Percentiles rank a stretch among this genome's conserved stretches.
These are phyloP conservation scores for Emergomyces pasteurianus DNA, from an alignment of 2,329 filamentous ascomycete species.

Conservation along the genomic window DNA sequence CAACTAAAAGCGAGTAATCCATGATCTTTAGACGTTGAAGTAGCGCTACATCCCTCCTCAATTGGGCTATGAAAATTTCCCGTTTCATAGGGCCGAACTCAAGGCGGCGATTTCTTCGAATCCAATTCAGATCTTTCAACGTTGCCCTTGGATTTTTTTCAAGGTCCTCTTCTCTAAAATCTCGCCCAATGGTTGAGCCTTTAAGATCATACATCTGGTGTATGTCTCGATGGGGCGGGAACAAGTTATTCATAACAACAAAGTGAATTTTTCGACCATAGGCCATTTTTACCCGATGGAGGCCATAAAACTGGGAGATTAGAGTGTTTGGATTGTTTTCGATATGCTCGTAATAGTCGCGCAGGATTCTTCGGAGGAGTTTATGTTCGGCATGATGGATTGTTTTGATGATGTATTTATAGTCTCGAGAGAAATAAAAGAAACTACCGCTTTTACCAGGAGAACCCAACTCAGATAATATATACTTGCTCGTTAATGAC, in stretches of 20 bases:
- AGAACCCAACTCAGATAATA: slow-evolving; percentile 89
- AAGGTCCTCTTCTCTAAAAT: slow-evolving; percentile 79
- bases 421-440: slow-evolving; percentile 98
- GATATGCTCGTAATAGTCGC: slow-evolving; percentile 89
- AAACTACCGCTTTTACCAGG: slow-evolving; percentile 98
- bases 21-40: slow-evolving; percentile 88
- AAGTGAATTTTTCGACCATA: slow-evolving; percentile 98
- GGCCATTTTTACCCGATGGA: slow-evolving; percentile 95
- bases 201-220: slow-evolving; percentile 96
- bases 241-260: slow-evolving; percentile 99
- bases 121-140: slow-evolving; percentile 93
- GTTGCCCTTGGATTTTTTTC: slow-evolving; percentile 84
- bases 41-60: slow-evolving; percentile 74
- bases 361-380: slow-evolving; percentile 40
- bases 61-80: slow-evolving; percentile 74
- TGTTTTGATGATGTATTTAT: slow-evolving; percentile 99
- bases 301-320: slow-evolving; percentile 92
- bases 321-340: slow-evolving; percentile 90
- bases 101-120: slow-evolving; percentile 70
- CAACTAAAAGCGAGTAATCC: slow-evolving; percentile 94
- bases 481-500: slow-evolving; percentile 97
- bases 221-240: slow-evolving; percentile 93
- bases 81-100: slow-evolving; percentile 87
- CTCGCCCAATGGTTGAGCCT: slow-evolving; percentile 85
- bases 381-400: slow-evolving; percentile 80